Conservation (phyloP, 2,329 filamentous ascomycete genomes). For the Exophiala lecanii-corni region DNA sequence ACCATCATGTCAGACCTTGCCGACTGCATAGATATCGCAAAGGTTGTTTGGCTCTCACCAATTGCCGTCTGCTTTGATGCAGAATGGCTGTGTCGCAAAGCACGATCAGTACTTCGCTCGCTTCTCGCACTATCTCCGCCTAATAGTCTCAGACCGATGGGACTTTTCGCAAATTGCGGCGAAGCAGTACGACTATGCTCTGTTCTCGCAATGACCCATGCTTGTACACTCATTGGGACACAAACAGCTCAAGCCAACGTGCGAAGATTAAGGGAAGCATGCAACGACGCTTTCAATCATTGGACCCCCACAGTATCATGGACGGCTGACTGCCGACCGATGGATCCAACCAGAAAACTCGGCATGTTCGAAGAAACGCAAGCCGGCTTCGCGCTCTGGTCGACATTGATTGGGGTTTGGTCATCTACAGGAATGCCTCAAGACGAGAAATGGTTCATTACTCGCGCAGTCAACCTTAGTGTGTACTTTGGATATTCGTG, state of each 20-base stretch:
- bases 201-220: constrained; percentile 22
- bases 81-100: constrained; percentile 24
- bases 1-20: constrained; percentile 16
- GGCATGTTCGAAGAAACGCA: constrained; percentile 12
- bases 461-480: constrained; percentile 18
- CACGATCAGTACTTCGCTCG: constrained; percentile 16
- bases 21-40: constrained; percentile 23
- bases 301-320: constrained; percentile 18
- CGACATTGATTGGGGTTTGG: constrained; percentile 14
- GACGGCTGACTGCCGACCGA: constrained; percentile 14
- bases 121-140: constrained; percentile 12
- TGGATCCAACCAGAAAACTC: constrained; percentile 8
- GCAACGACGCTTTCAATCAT: constrained; percentile 11
- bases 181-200: constrained; percentile 14
- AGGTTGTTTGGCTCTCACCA: constrained; percentile 23
- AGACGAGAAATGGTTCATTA: constrained; percentile 17
- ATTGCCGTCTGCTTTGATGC: constrained; percentile 23
- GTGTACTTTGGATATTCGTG: constrained; percentile 14
- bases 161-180: constrained; percentile 13
- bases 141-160: constrained; percentile 10
- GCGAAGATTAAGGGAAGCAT: constrained; percentile 7
- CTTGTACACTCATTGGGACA: constrained; percentile 21
- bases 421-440: constrained; percentile 6
- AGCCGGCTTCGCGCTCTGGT: constrained; percentile 16
- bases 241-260: constrained; percentile 19